Evolutionary conservation across 768 basidiomycete species (phyloP).

Genomic region (Punctularia strigosozonata): DNA sequence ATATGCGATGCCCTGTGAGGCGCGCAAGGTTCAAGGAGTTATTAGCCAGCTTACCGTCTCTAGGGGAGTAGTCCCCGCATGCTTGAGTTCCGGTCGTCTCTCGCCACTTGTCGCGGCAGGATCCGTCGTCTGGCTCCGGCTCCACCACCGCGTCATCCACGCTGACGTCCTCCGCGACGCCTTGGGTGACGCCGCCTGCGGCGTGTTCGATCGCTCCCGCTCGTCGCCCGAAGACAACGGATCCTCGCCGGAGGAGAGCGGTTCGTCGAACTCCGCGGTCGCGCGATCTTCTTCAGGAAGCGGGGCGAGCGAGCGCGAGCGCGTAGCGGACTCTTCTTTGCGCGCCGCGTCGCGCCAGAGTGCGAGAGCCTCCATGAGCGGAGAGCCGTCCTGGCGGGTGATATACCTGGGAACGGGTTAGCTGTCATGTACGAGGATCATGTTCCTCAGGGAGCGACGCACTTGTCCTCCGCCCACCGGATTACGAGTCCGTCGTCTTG

Average conservation of each 20-base stretch:
- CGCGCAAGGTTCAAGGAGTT: no score
- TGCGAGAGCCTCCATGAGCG: constrained; percentile 62
- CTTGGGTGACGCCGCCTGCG: no score
- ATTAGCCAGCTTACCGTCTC: no score
- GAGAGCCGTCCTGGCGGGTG: constrained; percentile 62
- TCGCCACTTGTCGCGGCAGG: no score
- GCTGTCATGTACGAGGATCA: background rate
- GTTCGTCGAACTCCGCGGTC: constrained; percentile 16
- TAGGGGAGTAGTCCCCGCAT: no score
- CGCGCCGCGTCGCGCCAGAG: constrained; percentile 47
- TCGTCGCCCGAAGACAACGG: constrained; percentile 2
- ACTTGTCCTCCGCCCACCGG: constrained; percentile 60
- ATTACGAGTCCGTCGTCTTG: constrained; percentile 59
- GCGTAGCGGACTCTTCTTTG: constrained; percentile 16
- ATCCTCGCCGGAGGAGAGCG: constrained; percentile 13
- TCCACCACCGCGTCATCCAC: constrained; percentile 86
- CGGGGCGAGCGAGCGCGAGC: constrained; percentile 23
- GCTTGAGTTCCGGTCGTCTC: no score
- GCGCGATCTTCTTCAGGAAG: constrained; percentile 21
- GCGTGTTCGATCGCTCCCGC: constrained; percentile 1
- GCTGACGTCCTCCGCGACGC: constrained; percentile 32
- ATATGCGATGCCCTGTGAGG: no score
- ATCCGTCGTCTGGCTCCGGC: no score
- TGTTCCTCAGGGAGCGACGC: constrained; percentile 16
- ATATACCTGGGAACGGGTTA: constrained; percentile 44